Evolutionary conservation across 192 early-diverging fungal genomes (phyloP), one percentile per base, ranked within the genome.

Genomic region (Coemansia nantahalensis): DNA sequence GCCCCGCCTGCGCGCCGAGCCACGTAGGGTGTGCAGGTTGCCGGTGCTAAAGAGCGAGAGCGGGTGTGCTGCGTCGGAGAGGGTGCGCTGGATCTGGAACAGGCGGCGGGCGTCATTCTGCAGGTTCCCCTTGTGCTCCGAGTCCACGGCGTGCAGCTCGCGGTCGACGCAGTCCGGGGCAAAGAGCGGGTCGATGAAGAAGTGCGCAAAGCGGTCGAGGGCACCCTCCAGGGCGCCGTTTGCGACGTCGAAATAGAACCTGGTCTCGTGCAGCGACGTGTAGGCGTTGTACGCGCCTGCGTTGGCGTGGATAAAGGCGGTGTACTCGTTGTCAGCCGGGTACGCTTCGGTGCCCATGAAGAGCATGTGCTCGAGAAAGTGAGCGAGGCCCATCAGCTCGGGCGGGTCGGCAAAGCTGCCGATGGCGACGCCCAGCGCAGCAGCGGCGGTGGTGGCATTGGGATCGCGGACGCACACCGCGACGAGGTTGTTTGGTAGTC

Each of bases 71-170:
- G 83, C 84, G 55, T 82, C 84, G 5, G 80, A 85, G 26, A 97
- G 77, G 32, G 84, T 77, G 59, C 91, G 93, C 45, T 92, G 82
- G 14, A 99, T 63, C 68, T 97, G 94, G 60, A 86, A 88, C 51
- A 90, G 80, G 24, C 92, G 80, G 92, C 94, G 95, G 53, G 70
- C 78, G 59, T 98, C 94, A 34, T 74, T 82, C 65, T 95, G 93
- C n/a, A 91, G 59, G 69, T 97, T 96, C 64, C 92, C 92, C 54
- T 94, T 92, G 79, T 94, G 90, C 59, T 98, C 95, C 3, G 95
- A 96, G 73, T 99, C 93, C 7, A 99, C 93, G 0, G 96, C 96
- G 6, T 82, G 76, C 56, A 97, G 71, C 73, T 99, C 96, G 41
- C 94, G 84, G 37, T 99, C 96, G 12, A 88, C 93, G 63, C 91